Percentiles rank a stretch among this genome's conserved stretches.
Evolutionary conservation across 2,329 filamentous ascomycete genomes (phyloP).

Genomic region (Xylariomycetidae sp.): DNA sequence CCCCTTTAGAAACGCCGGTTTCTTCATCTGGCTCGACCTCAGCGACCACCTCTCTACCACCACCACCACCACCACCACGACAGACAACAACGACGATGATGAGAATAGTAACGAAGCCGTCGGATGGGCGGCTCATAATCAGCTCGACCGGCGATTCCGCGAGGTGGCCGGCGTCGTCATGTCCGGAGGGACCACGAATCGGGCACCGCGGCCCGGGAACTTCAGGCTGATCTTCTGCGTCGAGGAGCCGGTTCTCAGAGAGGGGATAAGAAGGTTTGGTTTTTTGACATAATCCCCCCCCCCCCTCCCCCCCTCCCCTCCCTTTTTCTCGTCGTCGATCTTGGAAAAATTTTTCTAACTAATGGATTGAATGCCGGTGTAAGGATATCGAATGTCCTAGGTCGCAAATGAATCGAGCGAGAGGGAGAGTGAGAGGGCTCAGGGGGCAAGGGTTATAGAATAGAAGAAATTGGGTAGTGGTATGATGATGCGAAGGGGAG

Average conservation of each 20-base stretch:
- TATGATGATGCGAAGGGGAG: no score
- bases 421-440: no score
- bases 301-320: no score
- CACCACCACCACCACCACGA: no score
- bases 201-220: conserved; percentile 10
- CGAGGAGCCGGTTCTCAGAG: conserved; percentile 10
- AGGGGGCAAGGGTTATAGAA: no score
- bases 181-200: conserved; percentile 12
- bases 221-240: conserved; percentile 17
- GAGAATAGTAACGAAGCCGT: conserved; percentile 11
- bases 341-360: no score
- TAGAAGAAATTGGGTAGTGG: no score
- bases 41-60: conserved; percentile 8
- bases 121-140: not conserved
- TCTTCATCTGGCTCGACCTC: conserved; percentile 20
- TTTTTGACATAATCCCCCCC: no score
- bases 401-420: no score
- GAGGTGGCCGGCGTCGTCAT: conserved; percentile 14
- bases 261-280: conserved; percentile 18
- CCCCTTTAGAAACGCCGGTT: conserved; percentile 12
- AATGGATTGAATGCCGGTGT: no score
- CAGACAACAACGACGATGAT: conserved; percentile 14
- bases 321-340: no score
- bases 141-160: conserved; percentile 3
- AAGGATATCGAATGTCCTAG: no score